Conservation (phyloP, 208 protist genomes). For the Wallacemonas sp. region DNA sequence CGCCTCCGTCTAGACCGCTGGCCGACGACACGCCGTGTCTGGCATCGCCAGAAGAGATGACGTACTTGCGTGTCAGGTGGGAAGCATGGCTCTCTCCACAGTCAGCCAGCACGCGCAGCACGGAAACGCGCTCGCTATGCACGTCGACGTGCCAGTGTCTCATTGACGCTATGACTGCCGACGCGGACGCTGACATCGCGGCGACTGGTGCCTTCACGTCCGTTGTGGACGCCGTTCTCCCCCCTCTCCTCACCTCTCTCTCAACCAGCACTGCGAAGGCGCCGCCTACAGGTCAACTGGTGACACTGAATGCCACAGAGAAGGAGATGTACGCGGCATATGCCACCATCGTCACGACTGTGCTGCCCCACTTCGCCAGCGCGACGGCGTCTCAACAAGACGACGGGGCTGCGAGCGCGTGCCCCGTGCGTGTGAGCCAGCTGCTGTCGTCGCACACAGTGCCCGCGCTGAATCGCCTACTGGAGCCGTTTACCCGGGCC, state of each 20-base stretch:
- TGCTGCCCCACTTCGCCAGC: neutral
- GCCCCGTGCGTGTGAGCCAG: neutral
- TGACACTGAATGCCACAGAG: no score
- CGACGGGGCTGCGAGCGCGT: neutral
- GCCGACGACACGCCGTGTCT: neutral
- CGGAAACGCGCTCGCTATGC: neutral
- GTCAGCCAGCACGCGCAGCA: neutral
- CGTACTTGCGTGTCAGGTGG: no score
- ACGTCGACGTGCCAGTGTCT: neutral
- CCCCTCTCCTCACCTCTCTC: no score
- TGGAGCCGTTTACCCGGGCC: constrained; percentile 33
- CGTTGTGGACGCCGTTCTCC: no score
- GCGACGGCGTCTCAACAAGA: neutral
- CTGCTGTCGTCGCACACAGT: neutral
- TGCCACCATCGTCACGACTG: neutral
- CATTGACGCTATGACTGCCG: neutral
- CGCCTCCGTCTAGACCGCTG: neutral
- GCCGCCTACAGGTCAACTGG: no score
- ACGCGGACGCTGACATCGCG: no score
- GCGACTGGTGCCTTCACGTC: no score
- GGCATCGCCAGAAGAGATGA: no score
- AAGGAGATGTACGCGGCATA: no score
- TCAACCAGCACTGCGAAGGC: no score
- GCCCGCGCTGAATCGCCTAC: constrained; percentile 14
- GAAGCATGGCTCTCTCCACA: no score